Evolutionary conservation across 176 grass and related monocot species (phyloP).

Genomic region (Poa annua): DNA sequence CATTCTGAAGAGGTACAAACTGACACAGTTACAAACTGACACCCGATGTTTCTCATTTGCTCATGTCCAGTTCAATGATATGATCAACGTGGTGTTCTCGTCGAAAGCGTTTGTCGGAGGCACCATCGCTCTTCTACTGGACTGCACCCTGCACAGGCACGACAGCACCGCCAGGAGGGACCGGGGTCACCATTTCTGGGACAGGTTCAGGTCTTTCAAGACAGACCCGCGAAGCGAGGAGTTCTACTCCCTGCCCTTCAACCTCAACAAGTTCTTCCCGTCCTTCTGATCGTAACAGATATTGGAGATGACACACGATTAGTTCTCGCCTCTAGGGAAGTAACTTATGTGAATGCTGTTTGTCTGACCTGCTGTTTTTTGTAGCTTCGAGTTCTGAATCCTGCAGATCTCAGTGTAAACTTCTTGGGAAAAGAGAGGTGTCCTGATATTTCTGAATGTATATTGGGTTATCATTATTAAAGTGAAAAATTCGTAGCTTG

Average conservation of each 20-base stretch:
- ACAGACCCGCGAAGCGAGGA: constrained; percentile 83
- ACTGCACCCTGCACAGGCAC: constrained; percentile 73
- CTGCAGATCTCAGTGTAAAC: constrained; percentile 43
- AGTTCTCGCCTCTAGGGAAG: background rate
- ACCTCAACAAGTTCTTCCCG: constrained; percentile 92
- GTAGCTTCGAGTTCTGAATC: constrained; percentile 43
- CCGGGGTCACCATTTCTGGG: constrained; percentile 88
- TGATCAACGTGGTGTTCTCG: constrained; percentile 85
- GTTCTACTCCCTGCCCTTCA: constrained; percentile 89
- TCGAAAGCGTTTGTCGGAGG: constrained; percentile 87
- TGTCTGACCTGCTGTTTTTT: constrained; percentile 26
- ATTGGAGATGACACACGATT: background rate
- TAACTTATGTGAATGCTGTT: constrained; percentile 7
- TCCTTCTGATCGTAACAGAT: constrained; percentile 57
- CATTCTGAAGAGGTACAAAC: background rate
- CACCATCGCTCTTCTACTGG: constrained; percentile 66
- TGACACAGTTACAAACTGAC: background rate
- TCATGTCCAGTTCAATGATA: constrained; percentile 87
- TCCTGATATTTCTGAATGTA: constrained; percentile 36
- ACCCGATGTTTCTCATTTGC: constrained; percentile 15
- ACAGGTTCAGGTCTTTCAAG: constrained; percentile 83
- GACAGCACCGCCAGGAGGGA: constrained; percentile 52
- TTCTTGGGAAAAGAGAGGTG: constrained; percentile 28
- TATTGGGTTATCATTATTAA: constrained; percentile 26
- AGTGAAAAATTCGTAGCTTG: constrained; percentile 6